Conservation (phyloP, 139 green algal genomes). For the Parachlorella kessleri region DNA sequence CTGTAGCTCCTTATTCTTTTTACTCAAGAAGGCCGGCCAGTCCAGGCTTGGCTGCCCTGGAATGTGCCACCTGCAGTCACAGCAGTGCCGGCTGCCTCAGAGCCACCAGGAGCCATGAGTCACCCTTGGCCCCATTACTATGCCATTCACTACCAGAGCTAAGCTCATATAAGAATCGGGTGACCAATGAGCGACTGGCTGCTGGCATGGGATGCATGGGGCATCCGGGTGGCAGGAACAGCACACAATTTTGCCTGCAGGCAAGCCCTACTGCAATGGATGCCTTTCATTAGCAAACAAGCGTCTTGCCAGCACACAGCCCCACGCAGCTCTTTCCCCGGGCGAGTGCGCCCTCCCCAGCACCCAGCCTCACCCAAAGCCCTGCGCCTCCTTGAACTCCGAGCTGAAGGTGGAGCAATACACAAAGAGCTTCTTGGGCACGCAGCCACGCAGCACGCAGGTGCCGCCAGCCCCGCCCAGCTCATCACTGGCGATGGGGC, state of each 20-base stretch:
- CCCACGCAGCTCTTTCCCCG: no score
- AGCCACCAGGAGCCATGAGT: background rate
- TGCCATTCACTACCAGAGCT: no score
- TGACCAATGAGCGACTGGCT: no score
- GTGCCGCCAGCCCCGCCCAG: slow-evolving; percentile 86
- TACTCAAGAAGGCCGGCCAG: slow-evolving; percentile 21
- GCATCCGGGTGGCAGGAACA: no score
- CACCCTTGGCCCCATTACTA: slow-evolving; percentile 59
- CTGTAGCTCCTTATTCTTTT: slow-evolving; percentile 89
- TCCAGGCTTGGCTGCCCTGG: slow-evolving; percentile 14
- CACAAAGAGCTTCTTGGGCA: slow-evolving; percentile 79
- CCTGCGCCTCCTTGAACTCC: slow-evolving; percentile 67
- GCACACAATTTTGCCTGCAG: no score
- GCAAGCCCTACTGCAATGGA: no score
- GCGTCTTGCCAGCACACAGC: no score
- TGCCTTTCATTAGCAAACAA: no score
- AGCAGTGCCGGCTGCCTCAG: background rate
- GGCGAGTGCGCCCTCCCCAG: background rate
- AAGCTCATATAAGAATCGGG: no score
- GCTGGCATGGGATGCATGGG: no score
- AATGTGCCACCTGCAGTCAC: slow-evolving; percentile 35
- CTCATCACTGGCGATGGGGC: slow-evolving; percentile 60
- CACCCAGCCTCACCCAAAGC: slow-evolving; percentile 72
- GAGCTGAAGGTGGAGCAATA: slow-evolving; percentile 59
- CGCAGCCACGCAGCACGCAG: slow-evolving; percentile 78